Base-by-base conservation (phyloP, 768 basidiomycete genomes). In the Kwoniella bestiolae region DNA sequence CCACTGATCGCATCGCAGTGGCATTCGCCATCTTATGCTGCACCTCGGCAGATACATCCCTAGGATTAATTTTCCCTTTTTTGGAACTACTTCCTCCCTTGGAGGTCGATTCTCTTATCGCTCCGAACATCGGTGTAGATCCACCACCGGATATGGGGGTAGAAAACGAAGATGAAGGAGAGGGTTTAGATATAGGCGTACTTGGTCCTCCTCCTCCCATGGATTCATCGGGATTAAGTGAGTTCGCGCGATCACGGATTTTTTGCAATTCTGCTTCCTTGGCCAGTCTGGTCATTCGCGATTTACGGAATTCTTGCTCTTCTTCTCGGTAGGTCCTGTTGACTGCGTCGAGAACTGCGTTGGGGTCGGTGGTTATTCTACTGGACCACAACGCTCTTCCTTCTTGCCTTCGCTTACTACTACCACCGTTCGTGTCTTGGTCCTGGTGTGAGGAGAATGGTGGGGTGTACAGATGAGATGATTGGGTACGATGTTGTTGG, bases 11-110 rank as follows among this genome's bases (percentile, higher is more conserved):
- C 67, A 77, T 73, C 3, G 76, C 73, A 8, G 70, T 73, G 14
- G 72, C 63, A 53, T 77, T 77, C 3, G 68, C 65, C 70, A 75
- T 69, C 60, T 73, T 75, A 44, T 69, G 66, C 9, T 67, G 66
- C 2, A 71, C 72, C 21, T 75, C 76, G 2, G 76, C 69, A 26
- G 64, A 66, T 9, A 75, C 58, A 56, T 77, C 71, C 49, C 62
- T 52, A 11, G 56, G 61, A 26, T 56, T 72, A 9, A 58, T 56
- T 29, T 56, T 65, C n/a, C 35, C 50, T 53, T 49, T 60, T 31
- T 31, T 49, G 5, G 23, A 26, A 34, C 26, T 51, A 14, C 29
- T 25, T 16, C 57, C 46, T 50, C n/a, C 35, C 16, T 51, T 35
- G 11, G 47, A 46, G n/a, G 34, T 3, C 11, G 66, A 56, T 41